Evolutionary conservation across 176 grass and related monocot genomes (phyloP), one percentile per base, ranked within the genome.

Genomic region (Aechmea fasciata): DNA sequence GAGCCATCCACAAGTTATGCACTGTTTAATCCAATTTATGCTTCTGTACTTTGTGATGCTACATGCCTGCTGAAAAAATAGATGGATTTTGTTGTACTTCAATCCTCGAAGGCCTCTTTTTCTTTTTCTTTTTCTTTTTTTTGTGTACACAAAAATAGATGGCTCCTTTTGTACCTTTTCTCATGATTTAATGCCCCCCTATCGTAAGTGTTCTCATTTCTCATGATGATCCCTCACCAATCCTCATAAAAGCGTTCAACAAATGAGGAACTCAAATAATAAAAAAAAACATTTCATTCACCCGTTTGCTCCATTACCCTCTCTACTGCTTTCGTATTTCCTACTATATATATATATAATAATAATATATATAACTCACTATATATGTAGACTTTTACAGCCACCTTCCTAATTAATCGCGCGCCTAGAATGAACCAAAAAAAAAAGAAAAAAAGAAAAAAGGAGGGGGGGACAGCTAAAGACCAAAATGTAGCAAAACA

Each of bases 61-160:
- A 7, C 33, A 25, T 57, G 62, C 28, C 78, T 49, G 49, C 49
- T 47, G 57, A 13, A 69, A 63, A 71, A 59, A 28, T 62, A 62
- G 78, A 54, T 14, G n/a, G 64, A 12, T 69, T 74, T 71, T 74
- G 69, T 69, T 74, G 52, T 68, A 52, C 50, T 66, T 69, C 51
- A 70, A n/a, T 51, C 29, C 19, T 47, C 4, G 23, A 54, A 13
- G 63, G 64, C 13, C 49, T 78, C 8, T 1, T 11, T 7, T 52
- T 71, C 11, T 49, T 1, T 20, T 17, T 19, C 0, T 71, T 51
- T 71, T 77, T 2, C 9, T n/a, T n/a, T n/a, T n/a, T n/a, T n/a
- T n/a, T n/a, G n/a, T 9, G 18, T 57, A 8, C 18, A 18, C 18
- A 57, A 8, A 57, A 57, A 57, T 59, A 59, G 55, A 20, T 15